Base-by-base conservation (phyloP, 2,329 filamentous ascomycete genomes). In the Colletotrichum sp. region DNA sequence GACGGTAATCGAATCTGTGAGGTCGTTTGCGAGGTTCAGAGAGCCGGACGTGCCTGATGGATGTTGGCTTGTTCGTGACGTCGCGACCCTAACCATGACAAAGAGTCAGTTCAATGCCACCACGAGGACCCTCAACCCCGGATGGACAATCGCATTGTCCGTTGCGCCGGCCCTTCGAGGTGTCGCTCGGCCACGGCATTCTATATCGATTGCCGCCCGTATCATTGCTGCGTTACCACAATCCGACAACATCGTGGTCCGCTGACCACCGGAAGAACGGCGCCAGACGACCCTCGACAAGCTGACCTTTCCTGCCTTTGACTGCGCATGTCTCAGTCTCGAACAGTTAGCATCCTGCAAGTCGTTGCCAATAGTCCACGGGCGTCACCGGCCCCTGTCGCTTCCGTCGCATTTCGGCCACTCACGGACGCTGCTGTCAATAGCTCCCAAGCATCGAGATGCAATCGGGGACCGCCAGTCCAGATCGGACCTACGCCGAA, bases 401-500 rank as follows among this genome's bases (percentile, higher is more conserved):
- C 30, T 30, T 69, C 70, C 57, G 49, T 73, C 49, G 70, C 44
- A 65, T 59, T 34, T 49, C 26, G 64, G 57, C 36, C 44, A 64
- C 64, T 26, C 34, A 69, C 44, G 73, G 70, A 34, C 59, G 32
- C 52, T 49, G 64, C 64, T 69, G 62, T 28, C 69, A 71, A 24
- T 59, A 64, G 63, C 64, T 59, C 68, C 52, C 24, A 52, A 12
- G 13, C 49, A 66, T 66, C 72, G 21, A 36, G 60, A 71, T 52
- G 62, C 62, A 52, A 71, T 67, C 52, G 62, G 63, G 69, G 26
- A 34, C 36, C 28, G 26, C 73, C 69, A 68, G 18, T 44, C 63
- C 36, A 67, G n/a, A 69, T 49, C 73, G 57, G 32, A 68, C 69
- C 21, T 69, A 28, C 64, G 64, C 73, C 67, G 69, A 64, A n/a